These are phyloP conservation scores for Selaginella moellendorffii DNA, from an alignment of 75 land plant species.

Conservation along the genomic window DNA sequence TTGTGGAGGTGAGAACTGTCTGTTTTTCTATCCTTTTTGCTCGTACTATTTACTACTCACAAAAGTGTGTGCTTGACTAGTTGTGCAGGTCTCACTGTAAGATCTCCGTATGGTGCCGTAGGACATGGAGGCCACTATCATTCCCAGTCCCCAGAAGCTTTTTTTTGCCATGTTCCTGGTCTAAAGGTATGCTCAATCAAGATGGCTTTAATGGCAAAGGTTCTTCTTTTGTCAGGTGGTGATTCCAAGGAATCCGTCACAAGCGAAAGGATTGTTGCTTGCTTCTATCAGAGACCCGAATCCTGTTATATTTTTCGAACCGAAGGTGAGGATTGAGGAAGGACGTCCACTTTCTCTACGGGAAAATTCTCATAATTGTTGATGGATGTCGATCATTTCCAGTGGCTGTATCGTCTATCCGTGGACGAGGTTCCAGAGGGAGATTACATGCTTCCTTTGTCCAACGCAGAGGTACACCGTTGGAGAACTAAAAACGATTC, in stretches of 20 bases:
- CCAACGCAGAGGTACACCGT: slow-evolving; percentile 70
- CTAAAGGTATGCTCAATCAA: slow-evolving; percentile 60
- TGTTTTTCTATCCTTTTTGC: no score
- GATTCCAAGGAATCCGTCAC: slow-evolving; percentile 85
- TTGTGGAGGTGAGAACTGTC: slow-evolving; percentile 65
- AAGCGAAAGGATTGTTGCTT: slow-evolving; percentile 89
- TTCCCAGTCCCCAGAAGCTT: slow-evolving; percentile 98
- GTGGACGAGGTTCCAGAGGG: slow-evolving; percentile 86
- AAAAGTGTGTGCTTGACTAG: no score
- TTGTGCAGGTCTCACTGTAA: slow-evolving; percentile 67
- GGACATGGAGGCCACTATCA: slow-evolving; percentile 99
- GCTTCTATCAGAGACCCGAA: slow-evolving; percentile 94
- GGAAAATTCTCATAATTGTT: no score
- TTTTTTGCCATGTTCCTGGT: slow-evolving; percentile 98
- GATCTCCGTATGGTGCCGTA: slow-evolving; percentile 98
- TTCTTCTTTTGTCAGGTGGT: no score
- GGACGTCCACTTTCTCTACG: no score
- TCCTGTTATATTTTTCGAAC: slow-evolving; percentile 94
- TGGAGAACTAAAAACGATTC: not conserved
- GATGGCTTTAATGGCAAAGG: no score
- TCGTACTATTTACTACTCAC: no score
- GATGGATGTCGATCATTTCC: not conserved
- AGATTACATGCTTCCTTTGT: slow-evolving; percentile 85
- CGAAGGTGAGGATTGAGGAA: no score
- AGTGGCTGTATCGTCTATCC: slow-evolving; percentile 93